Base-by-base conservation (phyloP, 1,139 yeast genomes). In the Candida dubliniensis region DNA sequence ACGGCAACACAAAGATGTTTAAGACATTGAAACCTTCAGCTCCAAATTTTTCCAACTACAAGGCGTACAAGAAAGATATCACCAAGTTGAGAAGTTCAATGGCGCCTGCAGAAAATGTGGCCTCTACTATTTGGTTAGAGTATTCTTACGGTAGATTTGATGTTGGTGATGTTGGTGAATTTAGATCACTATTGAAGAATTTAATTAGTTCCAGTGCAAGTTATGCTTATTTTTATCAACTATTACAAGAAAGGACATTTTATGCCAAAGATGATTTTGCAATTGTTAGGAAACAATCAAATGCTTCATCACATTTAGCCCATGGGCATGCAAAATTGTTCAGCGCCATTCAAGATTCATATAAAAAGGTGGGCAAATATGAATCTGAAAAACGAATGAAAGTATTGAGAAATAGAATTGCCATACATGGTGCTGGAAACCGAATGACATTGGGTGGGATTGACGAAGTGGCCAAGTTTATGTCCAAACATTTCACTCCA, bases 361-460 rank as follows among this genome's bases (percentile, higher is more conserved):
- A 68, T 47, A 61, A 57, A 25, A 59, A 61, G 10, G 73, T 67
- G 3, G 72, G 71, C 0, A 56, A 57, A 27, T 66, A 53, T 47
- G 73, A 68, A 47, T 54, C 57, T 31, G 47, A 48, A 27, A 56
- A 53, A 41, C 49, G 71, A 31, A 51, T 52, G 15, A 49, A 50
- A 4, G 48, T 63, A 1, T 52, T 67, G 34, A 55, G 55, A 37
- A 46, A 57, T 34, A 55, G 63, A 40, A 52, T 66, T 7, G 46
- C 54, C 26, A 54, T 55, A 23, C 56, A 48, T 31, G 47, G 57
- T 23, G 34, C 55, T 31, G 49, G 47, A 2, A 39, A 48, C 25
- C 44, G 53, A 38, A 46, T 61, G 1, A 45, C 53, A 3, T 39
- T 61, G 25, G 42, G 47, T 2, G 68, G 67, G 23, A 55, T 69